Percentiles rank a stretch among this genome's conserved stretches.
Conservation (phyloP, 441 rosid species). For the Pelargonium cotyledonis region DNA sequence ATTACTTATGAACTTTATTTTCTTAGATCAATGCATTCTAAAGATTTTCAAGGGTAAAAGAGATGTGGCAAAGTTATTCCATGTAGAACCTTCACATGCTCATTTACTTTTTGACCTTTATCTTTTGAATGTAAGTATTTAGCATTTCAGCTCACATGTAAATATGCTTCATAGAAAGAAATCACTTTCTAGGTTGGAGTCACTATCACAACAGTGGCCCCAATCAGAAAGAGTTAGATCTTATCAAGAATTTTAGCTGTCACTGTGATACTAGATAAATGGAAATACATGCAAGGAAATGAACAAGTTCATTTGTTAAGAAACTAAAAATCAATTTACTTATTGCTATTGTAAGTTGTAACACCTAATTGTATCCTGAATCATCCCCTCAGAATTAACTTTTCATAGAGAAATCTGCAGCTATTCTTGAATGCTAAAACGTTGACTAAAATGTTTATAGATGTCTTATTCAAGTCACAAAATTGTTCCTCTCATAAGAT, state of each 20-base stretch:
- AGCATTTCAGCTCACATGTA: not conserved
- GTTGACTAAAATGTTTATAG: not conserved
- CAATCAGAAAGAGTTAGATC: not conserved
- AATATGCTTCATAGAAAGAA: not conserved
- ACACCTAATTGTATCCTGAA: not conserved
- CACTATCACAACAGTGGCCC: not conserved
- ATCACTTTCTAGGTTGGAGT: not conserved
- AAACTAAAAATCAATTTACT: not conserved
- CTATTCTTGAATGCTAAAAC: not conserved
- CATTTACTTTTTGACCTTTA: not conserved
- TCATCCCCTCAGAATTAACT: not conserved
- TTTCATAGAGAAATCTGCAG: not conserved
- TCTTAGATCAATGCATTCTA: not conserved
- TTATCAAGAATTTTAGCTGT: not conserved
- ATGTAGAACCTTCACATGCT: not conserved
- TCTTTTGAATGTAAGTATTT: not conserved
- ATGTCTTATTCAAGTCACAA: not conserved
- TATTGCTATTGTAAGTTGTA: not conserved
- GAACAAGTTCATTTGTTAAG: not conserved
- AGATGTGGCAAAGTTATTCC: conserved; percentile 1
- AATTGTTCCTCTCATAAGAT: not conserved
- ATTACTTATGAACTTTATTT: not conserved
- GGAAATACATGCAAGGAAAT: not conserved
- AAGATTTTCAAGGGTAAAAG: not conserved
- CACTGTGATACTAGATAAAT: not conserved